Evolutionary conservation across 1,284 basidiomycete species (phyloP), one percentile per base, ranked within the genome.

Genomic region (Cryptococcus neoformans): DNA sequence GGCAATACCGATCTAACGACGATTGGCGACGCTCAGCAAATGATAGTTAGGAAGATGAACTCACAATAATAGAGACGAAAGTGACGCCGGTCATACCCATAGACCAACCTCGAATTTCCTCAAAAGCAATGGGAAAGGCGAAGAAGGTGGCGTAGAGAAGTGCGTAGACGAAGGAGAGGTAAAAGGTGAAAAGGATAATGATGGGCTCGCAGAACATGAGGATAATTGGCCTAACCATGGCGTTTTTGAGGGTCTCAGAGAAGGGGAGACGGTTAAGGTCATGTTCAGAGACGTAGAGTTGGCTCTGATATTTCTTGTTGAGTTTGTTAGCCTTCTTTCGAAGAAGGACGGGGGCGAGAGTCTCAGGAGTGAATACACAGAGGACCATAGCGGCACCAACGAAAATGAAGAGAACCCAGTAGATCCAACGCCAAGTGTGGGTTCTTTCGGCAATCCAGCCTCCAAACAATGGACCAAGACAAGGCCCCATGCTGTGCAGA

Each of bases 121-220:
- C 67, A 53, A 75, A 80, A 12, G 69, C 69, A 52, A 74, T 68
- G 3, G 74, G 74, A 63, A 74, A 74, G 14, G 72, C 72, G 38
- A 75, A 74, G 69, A 77, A 77, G 47, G 68, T 65, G 28, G 67
- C 64, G 66, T 75, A 75, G 2, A 76, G 66, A 8, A 75, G 63
- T 53, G 69, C 65, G 66, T 82, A 82, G 49, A 81, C 71, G 62
- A 81, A 79, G 7, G 73, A 73, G 4, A 80, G 66, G 69, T 80
- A 81, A 17, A 82, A 61, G 1, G 76, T 76, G 62, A 81, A 76
- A 62, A 74, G 74, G 37, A 79, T 58, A n/a, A 80, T 70, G 60
- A 80, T 78, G 1, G 73, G 68, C 64, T 81, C 80, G 28, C 28
- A 28, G 62, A 77, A 69, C 60, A 80, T 75, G 38, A 80, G 64